Conservation (phyloP, 2,329 filamentous ascomycete genomes). For the Parastagonospora nodorum region DNA sequence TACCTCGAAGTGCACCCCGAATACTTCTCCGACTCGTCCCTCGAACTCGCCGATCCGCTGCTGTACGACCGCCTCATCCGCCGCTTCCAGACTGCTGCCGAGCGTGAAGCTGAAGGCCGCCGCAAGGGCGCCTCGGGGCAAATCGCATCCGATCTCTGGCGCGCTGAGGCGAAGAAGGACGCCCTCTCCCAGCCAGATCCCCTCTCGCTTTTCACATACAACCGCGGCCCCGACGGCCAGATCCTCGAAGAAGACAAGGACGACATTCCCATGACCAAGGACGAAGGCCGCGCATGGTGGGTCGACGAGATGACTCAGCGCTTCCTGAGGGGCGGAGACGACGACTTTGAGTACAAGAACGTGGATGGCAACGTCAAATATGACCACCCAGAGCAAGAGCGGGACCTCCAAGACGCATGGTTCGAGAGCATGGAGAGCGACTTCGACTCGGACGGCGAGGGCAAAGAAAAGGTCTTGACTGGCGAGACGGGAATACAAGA, state of each 20-base stretch:
- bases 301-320: slow-evolving; percentile 71
- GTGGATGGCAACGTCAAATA: slow-evolving; percentile 76
- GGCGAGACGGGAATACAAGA: slow-evolving; percentile 58
- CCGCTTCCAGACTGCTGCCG: slow-evolving; percentile 72
- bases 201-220: slow-evolving; percentile 56
- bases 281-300: slow-evolving; percentile 74
- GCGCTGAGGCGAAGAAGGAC: slow-evolving; percentile 76
- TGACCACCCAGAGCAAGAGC: slow-evolving; percentile 67
- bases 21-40: slow-evolving; percentile 67
- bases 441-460: slow-evolving; percentile 60
- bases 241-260: slow-evolving; percentile 64
- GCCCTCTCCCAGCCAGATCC: slow-evolving; percentile 62
- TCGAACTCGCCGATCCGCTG: slow-evolving; percentile 73
- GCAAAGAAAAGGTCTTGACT: slow-evolving; percentile 41
- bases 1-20: slow-evolving; percentile 74
- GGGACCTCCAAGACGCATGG: slow-evolving; percentile 74
- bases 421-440: slow-evolving; percentile 79
- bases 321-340: slow-evolving; percentile 75
- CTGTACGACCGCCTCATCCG: slow-evolving; percentile 82
- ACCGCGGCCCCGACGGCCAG: slow-evolving; percentile 58
- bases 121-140: slow-evolving; percentile 78
- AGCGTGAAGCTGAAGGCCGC: slow-evolving; percentile 74
- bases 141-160: slow-evolving; percentile 75
- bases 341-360: slow-evolving; percentile 74
- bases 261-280: slow-evolving; percentile 62